Base-by-base conservation (phyloP, 2,329 filamentous ascomycete genomes). In the Alternaria brassicae region DNA sequence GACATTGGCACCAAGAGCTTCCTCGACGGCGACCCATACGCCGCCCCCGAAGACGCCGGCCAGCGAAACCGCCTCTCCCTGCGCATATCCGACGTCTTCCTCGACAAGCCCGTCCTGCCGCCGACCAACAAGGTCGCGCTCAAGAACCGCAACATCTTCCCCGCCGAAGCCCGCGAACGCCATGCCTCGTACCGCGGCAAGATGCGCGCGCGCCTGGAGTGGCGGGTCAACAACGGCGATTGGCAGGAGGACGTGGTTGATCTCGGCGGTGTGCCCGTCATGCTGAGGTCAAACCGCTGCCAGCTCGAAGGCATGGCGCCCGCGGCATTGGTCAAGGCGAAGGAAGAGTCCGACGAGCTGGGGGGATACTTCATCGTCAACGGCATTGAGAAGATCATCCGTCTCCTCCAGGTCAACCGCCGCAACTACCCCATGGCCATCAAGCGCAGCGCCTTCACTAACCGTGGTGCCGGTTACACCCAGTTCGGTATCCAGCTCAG, bases 361-460 rank as follows among this genome's bases (percentile, higher is more conserved):
- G 95, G 95, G 36, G 95, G 95, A 42, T 99, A 98, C 78, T 99
- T 98, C 75, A 88, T 99, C 71, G 91, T 99, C 72, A 99, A 99
- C 77, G 95, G 56, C 2, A 59, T 50, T 13, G 56, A 59, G 30
- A 59, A 59, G 12, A 59, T 59, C 7, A 59, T 59, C 25, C 56
- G 56, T 39, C 47, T 56, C 30, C 53, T 59, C 25, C 56, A 59
- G 32, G 47, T 60, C 62, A 92, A 93, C 75, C 88, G 92, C 78
- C 86, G 95, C 73, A 99, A 99, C 78, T 97, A 92, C 74, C 94
- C 95, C 50, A 91, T 97, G 87, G 94, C 94, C 45, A 97, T 98
- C 77, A 87, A 92, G 69, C 91, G 95, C 75, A 89, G 90, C 48
- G 96, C 93, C 68, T 99, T 98, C 81, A 86, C 87, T 65, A 93